Evolutionary conservation across 371 early-diverging fungal species (phyloP).

Genomic region (Parasitella parasitica): DNA sequence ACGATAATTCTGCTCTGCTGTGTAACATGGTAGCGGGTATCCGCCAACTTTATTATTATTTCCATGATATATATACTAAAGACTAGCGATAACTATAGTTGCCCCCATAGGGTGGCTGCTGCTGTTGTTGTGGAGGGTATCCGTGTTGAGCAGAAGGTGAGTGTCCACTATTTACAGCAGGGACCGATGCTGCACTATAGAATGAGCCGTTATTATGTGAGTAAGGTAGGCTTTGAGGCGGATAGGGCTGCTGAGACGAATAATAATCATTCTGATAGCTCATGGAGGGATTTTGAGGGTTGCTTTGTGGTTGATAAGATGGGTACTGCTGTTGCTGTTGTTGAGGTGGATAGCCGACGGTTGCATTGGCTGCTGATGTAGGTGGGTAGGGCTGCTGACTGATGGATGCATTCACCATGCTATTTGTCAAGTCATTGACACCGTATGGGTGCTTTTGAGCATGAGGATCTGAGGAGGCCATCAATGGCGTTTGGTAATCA

Average conservation of each 20-base stretch:
- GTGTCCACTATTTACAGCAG: not conserved
- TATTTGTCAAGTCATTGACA: constrained; percentile 15
- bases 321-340: constrained; percentile 2
- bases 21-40: too few species aligned
- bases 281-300: not conserved
- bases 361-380: not conserved
- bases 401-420: constrained; percentile 16
- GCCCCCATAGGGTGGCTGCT: constrained; percentile 9
- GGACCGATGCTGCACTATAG: constrained; percentile 4
- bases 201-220: constrained; percentile 5
- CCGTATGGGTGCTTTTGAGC: constrained; percentile 1
- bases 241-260: not conserved
- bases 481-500: constrained; percentile 6
- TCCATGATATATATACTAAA: not conserved
- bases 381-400: constrained; percentile 6
- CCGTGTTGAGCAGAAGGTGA: constrained; percentile 19
- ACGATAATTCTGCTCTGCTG: too few species aligned
- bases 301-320: not conserved
- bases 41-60: not conserved
- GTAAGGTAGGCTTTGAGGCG: not conserved
- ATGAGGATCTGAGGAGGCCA: not conserved
- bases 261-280: constrained; percentile 6
- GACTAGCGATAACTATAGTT: constrained; percentile 3
- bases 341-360: not conserved
- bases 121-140: constrained; percentile 19